Evolutionary conservation across 805 yeast genomes (phyloP), one percentile per base, ranked within the genome.

Genomic region (Saccharomycopsis fodiens): DNA sequence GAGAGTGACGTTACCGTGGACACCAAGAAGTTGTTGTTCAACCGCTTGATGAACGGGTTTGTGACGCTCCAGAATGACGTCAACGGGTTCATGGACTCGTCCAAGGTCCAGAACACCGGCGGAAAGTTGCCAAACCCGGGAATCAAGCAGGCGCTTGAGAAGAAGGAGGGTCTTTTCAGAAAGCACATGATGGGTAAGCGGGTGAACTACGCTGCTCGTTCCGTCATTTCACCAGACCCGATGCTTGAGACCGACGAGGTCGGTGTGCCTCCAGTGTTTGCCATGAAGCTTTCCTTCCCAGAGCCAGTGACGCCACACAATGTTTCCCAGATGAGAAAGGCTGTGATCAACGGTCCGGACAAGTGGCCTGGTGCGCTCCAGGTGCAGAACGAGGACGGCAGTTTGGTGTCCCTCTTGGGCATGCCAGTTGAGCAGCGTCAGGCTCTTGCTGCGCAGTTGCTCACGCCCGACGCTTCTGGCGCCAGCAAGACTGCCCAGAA

Each of bases 161-260:
- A 93, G 79, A 93, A 93, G 64, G 99, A 93, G 67, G 99, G 99
- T 62, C 72, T 91, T 54, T 93, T 93, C 73, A 79, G 99, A 72
- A 93, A 91, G 63, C 96, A 93, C 61, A 93, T 93, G 98, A 93
- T 93, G 99, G 99, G 99, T 63, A 93, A 93, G 73, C 88, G 99
- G 72, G 99, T 93, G 50, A 94, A 93, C 64, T 91, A 86, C 60
- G 96, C 97, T 44, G 98, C 98, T 42, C 87, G 99, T 68, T 91
- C 98, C 7, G 99, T 93, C 58, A 93, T 93, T 67, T 89, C 97
- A 4, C 97, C 97, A 4, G 99, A 93, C 68, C 99, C 99, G 47
- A 93, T 85, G 70, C 74, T 93, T 57, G 98, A 93, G 69, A 94
- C 98, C 12, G 87, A 89, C 62, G 96, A 93, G 67, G 91, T 93